Evolutionary conservation across 306 rosid species (phyloP).

Genomic region (Quercus suber): DNA sequence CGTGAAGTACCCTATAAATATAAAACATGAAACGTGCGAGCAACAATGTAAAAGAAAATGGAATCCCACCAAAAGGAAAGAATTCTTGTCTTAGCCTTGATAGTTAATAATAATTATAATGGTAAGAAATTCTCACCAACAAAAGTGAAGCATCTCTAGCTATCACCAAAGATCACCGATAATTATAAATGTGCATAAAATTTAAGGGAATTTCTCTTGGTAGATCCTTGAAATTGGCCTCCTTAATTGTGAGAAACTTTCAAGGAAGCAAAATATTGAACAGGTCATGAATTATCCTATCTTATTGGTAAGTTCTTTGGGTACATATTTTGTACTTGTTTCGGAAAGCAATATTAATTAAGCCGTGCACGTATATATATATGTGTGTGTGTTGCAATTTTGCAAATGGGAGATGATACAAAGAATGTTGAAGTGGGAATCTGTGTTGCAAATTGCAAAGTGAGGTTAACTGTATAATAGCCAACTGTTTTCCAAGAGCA

Average conservation of each 20-base stretch:
- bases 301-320: too few relatives aligned
- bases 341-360: slow-evolving; percentile 11
- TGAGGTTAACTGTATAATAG: neutral
- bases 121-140: slow-evolving; percentile 33
- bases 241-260: too few relatives aligned
- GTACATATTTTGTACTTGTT: slow-evolving; percentile 1
- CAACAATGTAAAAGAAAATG: slow-evolving; percentile 34
- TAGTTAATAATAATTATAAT: neutral
- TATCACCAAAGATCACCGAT: neutral
- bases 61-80: slow-evolving; percentile 32
- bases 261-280: too few relatives aligned
- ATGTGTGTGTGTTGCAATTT: slow-evolving; percentile 12
- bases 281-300: too few relatives aligned
- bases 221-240: too few relatives aligned
- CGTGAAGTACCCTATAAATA: slow-evolving; percentile 8
- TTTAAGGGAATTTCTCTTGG: slow-evolving; percentile 7
- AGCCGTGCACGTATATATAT: too few relatives aligned
- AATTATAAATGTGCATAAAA: neutral
- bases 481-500: slow-evolving; percentile 20
- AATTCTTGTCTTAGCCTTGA: slow-evolving; percentile 22
- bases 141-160: slow-evolving; percentile 15
- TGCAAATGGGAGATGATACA: slow-evolving; percentile 15
- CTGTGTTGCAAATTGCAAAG: too few relatives aligned
- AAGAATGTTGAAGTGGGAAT: neutral
- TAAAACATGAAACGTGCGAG: slow-evolving; percentile 13